These are phyloP conservation scores for Cyphellophora attinorum DNA, from an alignment of 2,329 filamentous ascomycete genomes.

Conservation along the genomic window DNA sequence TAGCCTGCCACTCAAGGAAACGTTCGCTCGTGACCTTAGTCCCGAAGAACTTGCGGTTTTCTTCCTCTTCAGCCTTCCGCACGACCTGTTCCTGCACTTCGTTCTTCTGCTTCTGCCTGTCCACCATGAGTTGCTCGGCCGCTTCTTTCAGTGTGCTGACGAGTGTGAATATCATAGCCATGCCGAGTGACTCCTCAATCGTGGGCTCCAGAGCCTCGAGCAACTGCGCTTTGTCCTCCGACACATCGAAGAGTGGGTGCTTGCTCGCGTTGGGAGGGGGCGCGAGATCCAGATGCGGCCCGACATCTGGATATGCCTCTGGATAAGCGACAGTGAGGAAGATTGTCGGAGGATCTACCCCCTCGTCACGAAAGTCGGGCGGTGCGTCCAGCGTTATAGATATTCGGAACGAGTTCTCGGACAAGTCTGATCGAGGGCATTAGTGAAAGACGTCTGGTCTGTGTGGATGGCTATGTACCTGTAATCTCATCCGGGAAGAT, in stretches of 20 bases:
- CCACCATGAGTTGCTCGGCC: constrained; percentile 73
- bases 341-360: constrained; percentile 56
- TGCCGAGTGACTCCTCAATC: constrained; percentile 86
- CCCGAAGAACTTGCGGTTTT: constrained; percentile 95
- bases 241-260: constrained; percentile 67
- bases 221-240: constrained; percentile 67
- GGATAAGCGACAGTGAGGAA: constrained; percentile 81
- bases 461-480: constrained; percentile 41
- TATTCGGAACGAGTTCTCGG: constrained; percentile 81
- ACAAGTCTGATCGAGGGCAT: constrained; percentile 64
- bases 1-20: constrained; percentile 73
- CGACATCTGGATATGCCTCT: constrained; percentile 79
- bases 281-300: constrained; percentile 71
- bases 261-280: constrained; percentile 59
- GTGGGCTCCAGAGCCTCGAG: constrained; percentile 62
- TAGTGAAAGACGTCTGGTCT: too few species aligned
- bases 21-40: constrained; percentile 77
- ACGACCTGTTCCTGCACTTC: constrained; percentile 43
- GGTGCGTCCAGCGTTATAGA: constrained; percentile 72
- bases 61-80: constrained; percentile 65
- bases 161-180: constrained; percentile 94
- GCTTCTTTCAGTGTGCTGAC: constrained; percentile 79
- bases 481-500: constrained; percentile 98
- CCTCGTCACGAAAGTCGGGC: constrained; percentile 51
- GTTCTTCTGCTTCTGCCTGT: constrained; percentile 58